Conservation (phyloP, 192 early-diverging fungal species). For the Coemansia aciculifera region DNA sequence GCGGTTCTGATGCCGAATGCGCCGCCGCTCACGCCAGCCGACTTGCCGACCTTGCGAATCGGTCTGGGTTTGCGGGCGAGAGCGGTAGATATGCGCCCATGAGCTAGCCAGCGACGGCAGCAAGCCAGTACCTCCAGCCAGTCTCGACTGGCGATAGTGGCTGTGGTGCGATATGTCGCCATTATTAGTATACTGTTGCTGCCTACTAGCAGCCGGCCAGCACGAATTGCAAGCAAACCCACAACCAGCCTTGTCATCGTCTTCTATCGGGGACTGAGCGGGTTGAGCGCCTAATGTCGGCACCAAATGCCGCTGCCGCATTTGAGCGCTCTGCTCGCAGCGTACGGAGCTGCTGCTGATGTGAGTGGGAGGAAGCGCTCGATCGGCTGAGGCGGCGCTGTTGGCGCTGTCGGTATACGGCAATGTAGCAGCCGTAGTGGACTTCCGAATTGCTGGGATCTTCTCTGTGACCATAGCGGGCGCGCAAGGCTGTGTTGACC, state of each 20-base stretch:
- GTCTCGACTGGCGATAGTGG: not conserved
- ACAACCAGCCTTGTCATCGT: not conserved
- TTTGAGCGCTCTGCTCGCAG: not conserved
- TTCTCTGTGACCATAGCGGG: not conserved
- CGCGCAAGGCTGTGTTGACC: not conserved
- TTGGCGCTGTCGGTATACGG: conserved; percentile 7
- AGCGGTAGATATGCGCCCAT: conserved; percentile 42
- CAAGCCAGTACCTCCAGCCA: not conserved
- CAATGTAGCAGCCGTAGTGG: conserved; percentile 15
- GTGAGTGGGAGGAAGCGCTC: not conserved
- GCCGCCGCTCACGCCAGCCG: conserved; percentile 9
- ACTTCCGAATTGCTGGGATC: conserved; percentile 3
- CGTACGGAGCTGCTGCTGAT: conserved; percentile 1
- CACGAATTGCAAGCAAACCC: not conserved
- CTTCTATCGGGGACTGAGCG: not conserved
- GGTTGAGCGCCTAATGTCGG: not conserved
- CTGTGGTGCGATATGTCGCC: not conserved
- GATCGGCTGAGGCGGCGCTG: not conserved
- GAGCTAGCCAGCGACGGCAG: conserved; percentile 22
- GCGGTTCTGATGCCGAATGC: not conserved
- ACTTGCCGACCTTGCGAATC: not conserved
- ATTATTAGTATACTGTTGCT: not conserved
- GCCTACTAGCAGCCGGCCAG: not conserved
- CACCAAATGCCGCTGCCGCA: conserved; percentile 4
- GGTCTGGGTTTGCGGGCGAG: conserved; percentile 9